These are phyloP conservation scores for Hanseniaspora sp. DNA, from an alignment of 1,139 yeast species.

Conservation along the genomic window DNA sequence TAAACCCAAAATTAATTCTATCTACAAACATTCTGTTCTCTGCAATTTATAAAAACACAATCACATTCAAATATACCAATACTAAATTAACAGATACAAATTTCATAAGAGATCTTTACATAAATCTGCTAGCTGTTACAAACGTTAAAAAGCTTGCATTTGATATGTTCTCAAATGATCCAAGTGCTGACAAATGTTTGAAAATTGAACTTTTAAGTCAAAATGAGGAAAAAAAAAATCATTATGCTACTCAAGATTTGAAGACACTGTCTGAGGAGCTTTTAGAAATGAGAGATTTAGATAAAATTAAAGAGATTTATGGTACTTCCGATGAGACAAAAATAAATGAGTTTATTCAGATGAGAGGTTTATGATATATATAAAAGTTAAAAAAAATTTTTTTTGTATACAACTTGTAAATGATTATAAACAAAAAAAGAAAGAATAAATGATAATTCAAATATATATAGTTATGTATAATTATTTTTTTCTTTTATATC, in stretches of 20 bases:
- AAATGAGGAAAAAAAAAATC: slow-evolving; percentile 24
- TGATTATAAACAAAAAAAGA: too few relatives aligned
- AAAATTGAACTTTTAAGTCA: slow-evolving; percentile 20
- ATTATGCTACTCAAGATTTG: slow-evolving; percentile 16
- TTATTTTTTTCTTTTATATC: too few relatives aligned
- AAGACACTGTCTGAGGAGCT: slow-evolving; percentile 24
- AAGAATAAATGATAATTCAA: too few relatives aligned
- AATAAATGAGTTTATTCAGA: slow-evolving; percentile 22
- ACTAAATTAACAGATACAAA: slow-evolving; percentile 36
- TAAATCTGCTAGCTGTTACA: slow-evolving; percentile 38
- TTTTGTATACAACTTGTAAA: too few relatives aligned
- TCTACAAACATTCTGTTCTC: slow-evolving; percentile 37
- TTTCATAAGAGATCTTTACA: slow-evolving; percentile 39
- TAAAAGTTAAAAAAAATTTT: too few relatives aligned
- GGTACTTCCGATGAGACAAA: slow-evolving; percentile 17
- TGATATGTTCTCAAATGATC: slow-evolving; percentile 29
- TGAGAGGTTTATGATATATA: slow-evolving; percentile 22
- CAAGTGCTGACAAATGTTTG: slow-evolving; percentile 23
- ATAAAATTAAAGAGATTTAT: slow-evolving; percentile 7
- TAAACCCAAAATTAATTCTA: slow-evolving; percentile 26
- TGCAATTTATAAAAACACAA: slow-evolving; percentile 36
- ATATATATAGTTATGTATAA: too few relatives aligned
- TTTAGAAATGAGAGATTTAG: slow-evolving; percentile 26
- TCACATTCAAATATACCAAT: slow-evolving; percentile 29
- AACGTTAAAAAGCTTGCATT: slow-evolving; percentile 29